phyloP scores from a whole-genome alignment of 495 filamentous ascomycete species.

The Penicillium silybi region DNA sequence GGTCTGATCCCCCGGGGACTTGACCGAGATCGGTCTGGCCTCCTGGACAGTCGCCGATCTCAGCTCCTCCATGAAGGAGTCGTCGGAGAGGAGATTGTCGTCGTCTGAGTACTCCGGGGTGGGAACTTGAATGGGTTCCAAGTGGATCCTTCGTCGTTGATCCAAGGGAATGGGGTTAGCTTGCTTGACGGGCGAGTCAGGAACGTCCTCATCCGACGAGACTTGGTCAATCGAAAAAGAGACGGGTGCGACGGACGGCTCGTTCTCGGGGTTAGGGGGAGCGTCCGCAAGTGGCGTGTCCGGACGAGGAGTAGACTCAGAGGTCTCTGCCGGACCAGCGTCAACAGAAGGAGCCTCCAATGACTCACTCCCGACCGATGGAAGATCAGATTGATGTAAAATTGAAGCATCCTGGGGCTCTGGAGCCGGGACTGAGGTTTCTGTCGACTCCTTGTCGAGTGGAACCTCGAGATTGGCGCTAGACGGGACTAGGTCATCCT shows the following conservation, averaged over 20 bases:
- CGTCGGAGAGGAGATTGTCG: constrained; percentile 68
- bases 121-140: constrained; percentile 55
- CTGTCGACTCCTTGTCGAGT: constrained; percentile 27
- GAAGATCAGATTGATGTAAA: constrained; percentile 18
- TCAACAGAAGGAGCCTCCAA: constrained; percentile 9
- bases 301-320: constrained; percentile 18
- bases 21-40: constrained; percentile 78
- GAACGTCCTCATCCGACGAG: constrained; percentile 12
- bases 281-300: constrained; percentile 17
- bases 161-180: constrained; percentile 23
- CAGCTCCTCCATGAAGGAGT: constrained; percentile 86
- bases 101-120: constrained; percentile 57
- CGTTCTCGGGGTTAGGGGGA: constrained; percentile 15
- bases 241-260: constrained; percentile 16
- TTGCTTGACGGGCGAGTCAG: constrained; percentile 18
- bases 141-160: constrained; percentile 44
- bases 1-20: constrained; percentile 57
- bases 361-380: constrained; percentile 14
- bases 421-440: constrained; percentile 19
- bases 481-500: constrained; percentile 32
- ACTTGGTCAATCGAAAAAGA: constrained; percentile 15
- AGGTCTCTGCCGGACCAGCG: constrained; percentile 5
- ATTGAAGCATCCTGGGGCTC: constrained; percentile 25
- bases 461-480: constrained; percentile 32
- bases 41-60: constrained; percentile 77